Evolutionary conservation across 495 filamentous ascomycete genomes (phyloP), one percentile per base, ranked within the genome.

Genomic region (Thermothielavioides terrestris): DNA sequence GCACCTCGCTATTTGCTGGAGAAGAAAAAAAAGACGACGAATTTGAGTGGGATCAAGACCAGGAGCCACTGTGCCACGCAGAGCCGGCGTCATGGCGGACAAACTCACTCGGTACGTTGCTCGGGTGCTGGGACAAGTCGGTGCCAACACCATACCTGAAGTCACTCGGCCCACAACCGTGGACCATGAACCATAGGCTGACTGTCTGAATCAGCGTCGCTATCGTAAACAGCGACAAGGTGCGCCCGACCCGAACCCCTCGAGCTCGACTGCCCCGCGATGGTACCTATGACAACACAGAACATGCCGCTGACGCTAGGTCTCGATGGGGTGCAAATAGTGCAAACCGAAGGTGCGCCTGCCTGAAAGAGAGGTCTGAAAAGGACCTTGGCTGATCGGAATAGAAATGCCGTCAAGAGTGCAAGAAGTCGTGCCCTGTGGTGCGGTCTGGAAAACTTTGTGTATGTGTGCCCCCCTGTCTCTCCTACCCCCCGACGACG

Each of bases 341-440:
- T 96, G 90, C 79, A 96, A 95, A 67, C 90, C 90, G n/a, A 96
- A 96, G 83, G 88, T 88, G 76, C 41, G 57, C 42, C 11, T 22
- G 18, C 15, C 18, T 4, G 14, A 18, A 2, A 14, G 8, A 17
- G 3, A 21, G n/a, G 22, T 6, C 15, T 6, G 23, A 23, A 14
- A 20, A 17, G 15, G 12, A 5, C n/a, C n/a, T 22, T 25, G n/a
- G 23, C 55, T 61, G 28, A 61, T 47, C 14, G 32, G n/a, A 39
- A 14, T 46, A 64, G 60, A 67, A 67, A 63, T 67, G 64, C 26
- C 79, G 89, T 57, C 92, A 98, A 75, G 92, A 98, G 73, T 98
- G 94, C 80, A 97, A 97, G 72, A 95, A 95, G 69, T 88, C 89
- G 6, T 98, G 92, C 66, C 92, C 94, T n/a, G 72, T 98, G 37